Conservation (phyloP, 805 yeast genomes). For the Zygosaccharomyces bailii region DNA sequence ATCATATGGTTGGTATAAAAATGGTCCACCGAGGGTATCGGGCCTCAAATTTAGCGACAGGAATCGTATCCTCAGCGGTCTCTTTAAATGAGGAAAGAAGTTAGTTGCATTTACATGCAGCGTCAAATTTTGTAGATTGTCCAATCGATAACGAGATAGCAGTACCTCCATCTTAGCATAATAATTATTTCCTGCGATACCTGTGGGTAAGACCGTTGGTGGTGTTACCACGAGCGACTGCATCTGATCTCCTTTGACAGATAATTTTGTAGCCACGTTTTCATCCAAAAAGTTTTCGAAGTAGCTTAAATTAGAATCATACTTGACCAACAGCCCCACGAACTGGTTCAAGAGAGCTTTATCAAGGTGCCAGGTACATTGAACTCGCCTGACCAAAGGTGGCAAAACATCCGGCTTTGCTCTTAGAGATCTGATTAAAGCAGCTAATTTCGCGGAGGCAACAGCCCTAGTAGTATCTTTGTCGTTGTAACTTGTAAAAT, state of each 20-base stretch:
- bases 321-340: conserved; percentile 16
- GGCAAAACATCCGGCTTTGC: conserved; percentile 20
- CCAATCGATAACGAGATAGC: conserved; percentile 18
- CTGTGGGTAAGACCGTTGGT: conserved; percentile 25
- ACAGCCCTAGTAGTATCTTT: conserved; percentile 5
- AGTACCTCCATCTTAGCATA: conserved; percentile 14
- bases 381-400: conserved; percentile 24
- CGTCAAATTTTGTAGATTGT: conserved; percentile 22
- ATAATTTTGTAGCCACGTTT: conserved; percentile 17
- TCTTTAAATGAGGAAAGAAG: conserved; percentile 21
- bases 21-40: conserved; percentile 24
- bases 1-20: conserved; percentile 17
- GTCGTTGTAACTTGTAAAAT: conserved; percentile 13
- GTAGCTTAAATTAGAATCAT: conserved; percentile 20
- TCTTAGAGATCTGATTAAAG: conserved; percentile 23
- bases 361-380: conserved; percentile 34
- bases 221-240: conserved; percentile 28
- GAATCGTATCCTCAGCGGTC: conserved; percentile 23
- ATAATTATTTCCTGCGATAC: conserved; percentile 18
- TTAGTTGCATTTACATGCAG: conserved; percentile 29
- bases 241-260: conserved; percentile 16
- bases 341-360: conserved; percentile 17
- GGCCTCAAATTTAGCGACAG: conserved; percentile 30
- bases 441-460: conserved; percentile 19
- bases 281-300: conserved; percentile 28